Evolutionary conservation across 305 asterid genomes (phyloP), one percentile per base, ranked within the genome.

Genomic region (Petunia hybrid): DNA sequence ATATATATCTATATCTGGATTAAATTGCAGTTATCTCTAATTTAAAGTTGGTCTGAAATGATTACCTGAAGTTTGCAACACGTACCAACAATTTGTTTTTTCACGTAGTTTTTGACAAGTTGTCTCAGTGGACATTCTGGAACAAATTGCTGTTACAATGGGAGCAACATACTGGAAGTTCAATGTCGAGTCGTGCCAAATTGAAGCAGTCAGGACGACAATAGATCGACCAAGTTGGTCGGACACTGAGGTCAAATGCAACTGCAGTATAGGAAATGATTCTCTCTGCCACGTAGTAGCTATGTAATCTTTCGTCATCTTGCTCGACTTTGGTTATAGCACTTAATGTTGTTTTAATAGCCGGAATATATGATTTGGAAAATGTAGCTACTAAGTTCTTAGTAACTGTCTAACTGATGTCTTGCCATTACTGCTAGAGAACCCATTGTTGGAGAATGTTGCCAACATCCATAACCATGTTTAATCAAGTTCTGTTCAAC

Each of bases 131-230:
- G 91, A 91, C 79, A 90, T 86, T 78, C 89, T 96, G 68, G 89
- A 88, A 89, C 89, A 89, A 87, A 84, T 93, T 63, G 95, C 90
- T 42, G 79, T 83, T 43, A 90, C 89, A 83, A 83, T 96, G 97
- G 99, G 99, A 36, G 97, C 95, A 63, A 85, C 87, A 76, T 56
- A 74, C 79, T 94, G 94, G 97, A 83, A 78, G 79, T 94, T 96
- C 81, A 80, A 92, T 81, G 88, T 89, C 14, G 90, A 87, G 48
- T 82, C 64, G 71, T 96, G 99, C 75, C 88, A 86, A 57, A 38
- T 91, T 35, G 96, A 89, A 80, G 84, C 86, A 85, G 95, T 89
- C 79, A 96, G 92, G 76, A 65, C 88, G 45, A 82, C 93, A 53
- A 85, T 80, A 62, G 82, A 85, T 8, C 88, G 91, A 57, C 95